Evolutionary conservation across 306 rosid species (phyloP), one percentile per base, ranked within the genome.

Genomic region (Rosa multiflora): DNA sequence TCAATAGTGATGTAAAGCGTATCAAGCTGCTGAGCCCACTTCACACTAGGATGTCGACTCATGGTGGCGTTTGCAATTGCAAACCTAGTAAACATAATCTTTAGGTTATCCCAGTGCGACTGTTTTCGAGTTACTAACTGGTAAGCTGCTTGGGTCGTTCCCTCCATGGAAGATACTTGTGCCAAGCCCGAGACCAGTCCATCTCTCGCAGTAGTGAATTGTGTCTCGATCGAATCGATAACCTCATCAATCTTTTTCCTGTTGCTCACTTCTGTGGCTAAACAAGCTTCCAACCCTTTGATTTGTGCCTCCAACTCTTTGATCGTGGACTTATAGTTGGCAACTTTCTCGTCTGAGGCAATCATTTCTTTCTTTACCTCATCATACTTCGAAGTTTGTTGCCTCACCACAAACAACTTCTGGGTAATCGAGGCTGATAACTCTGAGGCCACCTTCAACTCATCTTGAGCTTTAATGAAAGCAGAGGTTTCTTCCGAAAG

Each of bases 11-110:
- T 74, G 82, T 74, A 85, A 40, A 92, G 70, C 43, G 75, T 83
- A 53, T 90, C 93, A 48, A 82, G 75, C 76, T 91, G 88, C 83
- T 92, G 93, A 63, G 95, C 97, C 95, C 97, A 92, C 80, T 83
- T 87, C 85, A 89, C 86, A n/a, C 58, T 46, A 29, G 97, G 97
- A 80, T 90, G 95, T 42, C 95, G 91, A 82, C 97, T 92, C 71
- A 35, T 40, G 6, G 44, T 40, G 44, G 44, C 44, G 8, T 40
- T 1, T 40, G 44, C 58, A 52, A 32, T 32, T 32, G 37, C 37
- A 32, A 32, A 32, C 37, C 37, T 32, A 32, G 37, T 17, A 14
- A 66, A 66, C 5, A 4, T 35, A 14, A 47, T 37, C 70, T 43
- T 35, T 17, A 37, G 12, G 46, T 44, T 66, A 66, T 66, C 47